These are phyloP conservation scores for Trichophyton equinum DNA, from an alignment of 2,329 filamentous ascomycete genomes.

Conservation along the genomic window DNA sequence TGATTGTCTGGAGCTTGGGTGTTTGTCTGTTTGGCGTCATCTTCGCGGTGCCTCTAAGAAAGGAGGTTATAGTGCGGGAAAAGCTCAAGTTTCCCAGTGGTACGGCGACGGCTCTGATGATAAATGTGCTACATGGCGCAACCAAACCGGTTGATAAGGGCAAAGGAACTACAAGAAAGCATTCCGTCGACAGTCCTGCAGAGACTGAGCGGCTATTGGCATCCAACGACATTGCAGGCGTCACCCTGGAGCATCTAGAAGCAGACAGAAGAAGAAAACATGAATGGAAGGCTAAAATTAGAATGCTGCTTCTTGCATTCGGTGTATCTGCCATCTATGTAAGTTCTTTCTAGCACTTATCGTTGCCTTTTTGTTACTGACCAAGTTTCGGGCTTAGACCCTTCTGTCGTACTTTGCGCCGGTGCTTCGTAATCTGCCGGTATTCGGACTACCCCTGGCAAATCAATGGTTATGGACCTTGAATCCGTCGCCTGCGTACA, in stretches of 20 bases:
- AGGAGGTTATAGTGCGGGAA: constrained; percentile 85
- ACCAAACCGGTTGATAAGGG: constrained; percentile 32
- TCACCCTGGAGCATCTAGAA: constrained; percentile 21
- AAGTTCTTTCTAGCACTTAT: constrained; percentile 14
- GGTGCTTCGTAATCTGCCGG: constrained; percentile 66
- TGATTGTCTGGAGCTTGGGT: constrained; percentile 82
- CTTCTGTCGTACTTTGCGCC: constrained; percentile 84
- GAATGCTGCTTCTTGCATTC: constrained; percentile 48
- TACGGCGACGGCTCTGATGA: constrained; percentile 88
- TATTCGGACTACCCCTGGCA: constrained; percentile 66
- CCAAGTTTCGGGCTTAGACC: constrained; percentile 43
- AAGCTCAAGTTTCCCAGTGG: constrained; percentile 89
- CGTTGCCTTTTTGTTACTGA: neutral
- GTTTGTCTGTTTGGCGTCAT: constrained; percentile 95
- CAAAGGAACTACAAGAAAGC: constrained; percentile 15
- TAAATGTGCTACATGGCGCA: constrained; percentile 70
- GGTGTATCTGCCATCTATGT: constrained; percentile 45
- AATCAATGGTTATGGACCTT: constrained; percentile 85
- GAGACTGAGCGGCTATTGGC: constrained; percentile 23
- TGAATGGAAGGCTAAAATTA: constrained; percentile 52
- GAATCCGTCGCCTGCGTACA: constrained; percentile 92
- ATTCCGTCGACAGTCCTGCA: constrained; percentile 14
- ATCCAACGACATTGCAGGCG: constrained; percentile 11
- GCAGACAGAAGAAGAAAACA: constrained; percentile 19
- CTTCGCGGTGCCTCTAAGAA: constrained; percentile 81